Percentiles rank a stretch among this genome's conserved stretches.
Evolutionary conservation across 768 basidiomycete species (phyloP).

Genomic region (Rhodotorula paludigena): DNA sequence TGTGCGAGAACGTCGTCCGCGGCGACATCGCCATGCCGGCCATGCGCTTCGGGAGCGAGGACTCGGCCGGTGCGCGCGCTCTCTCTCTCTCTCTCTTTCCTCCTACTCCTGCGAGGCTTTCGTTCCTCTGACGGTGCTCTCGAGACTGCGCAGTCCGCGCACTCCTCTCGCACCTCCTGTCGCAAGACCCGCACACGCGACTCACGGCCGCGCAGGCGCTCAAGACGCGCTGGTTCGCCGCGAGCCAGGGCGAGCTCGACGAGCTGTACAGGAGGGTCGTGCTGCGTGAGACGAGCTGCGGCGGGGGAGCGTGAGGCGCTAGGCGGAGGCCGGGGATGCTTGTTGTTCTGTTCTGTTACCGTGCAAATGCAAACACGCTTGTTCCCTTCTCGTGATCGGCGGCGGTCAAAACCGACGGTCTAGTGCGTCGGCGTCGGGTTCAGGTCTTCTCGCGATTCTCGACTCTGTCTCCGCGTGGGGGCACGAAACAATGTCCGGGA

Average conservation of each 20-base stretch:
- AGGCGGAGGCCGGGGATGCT: too few species aligned
- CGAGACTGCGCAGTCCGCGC: not conserved
- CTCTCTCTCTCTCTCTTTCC: not conserved
- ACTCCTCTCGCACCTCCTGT: not conserved
- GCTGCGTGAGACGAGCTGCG: too few species aligned
- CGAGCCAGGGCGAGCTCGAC: not conserved
- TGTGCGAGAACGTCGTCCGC: not conserved
- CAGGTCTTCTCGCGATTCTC: too few species aligned
- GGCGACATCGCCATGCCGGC: not conserved
- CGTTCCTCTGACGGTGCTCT: not conserved
- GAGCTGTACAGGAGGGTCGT: conserved; percentile 3
- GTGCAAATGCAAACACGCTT: too few species aligned
- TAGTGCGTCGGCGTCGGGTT: too few species aligned
- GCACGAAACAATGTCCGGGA: too few species aligned
- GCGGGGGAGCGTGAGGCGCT: too few species aligned
- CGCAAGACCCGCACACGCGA: not conserved
- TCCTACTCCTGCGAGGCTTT: not conserved
- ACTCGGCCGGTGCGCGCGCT: not conserved
- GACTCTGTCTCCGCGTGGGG: too few species aligned
- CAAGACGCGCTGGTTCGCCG: not conserved
- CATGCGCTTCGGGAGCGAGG: not conserved
- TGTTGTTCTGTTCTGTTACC: too few species aligned
- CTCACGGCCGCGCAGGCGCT: not conserved
- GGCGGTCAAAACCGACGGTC: too few species aligned
- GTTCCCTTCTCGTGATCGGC: too few species aligned